These are phyloP conservation scores for Mortierella sp. DNA, from an alignment of 371 early-diverging fungal species.

Conservation along the genomic window DNA sequence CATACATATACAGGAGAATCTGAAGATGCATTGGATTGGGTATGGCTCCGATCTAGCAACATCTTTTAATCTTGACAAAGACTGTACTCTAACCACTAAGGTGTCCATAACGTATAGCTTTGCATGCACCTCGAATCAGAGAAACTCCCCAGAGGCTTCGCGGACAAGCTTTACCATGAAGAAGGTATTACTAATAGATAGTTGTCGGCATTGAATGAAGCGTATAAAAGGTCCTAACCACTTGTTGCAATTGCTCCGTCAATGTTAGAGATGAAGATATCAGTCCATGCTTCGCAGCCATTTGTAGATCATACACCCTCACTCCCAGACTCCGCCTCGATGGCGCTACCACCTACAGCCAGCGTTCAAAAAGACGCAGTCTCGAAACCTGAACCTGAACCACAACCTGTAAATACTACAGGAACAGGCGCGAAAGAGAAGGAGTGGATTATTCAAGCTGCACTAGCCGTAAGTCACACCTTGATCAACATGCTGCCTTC, in stretches of 20 bases:
- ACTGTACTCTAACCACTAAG: not conserved
- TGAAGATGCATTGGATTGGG: slow-evolving; percentile 70
- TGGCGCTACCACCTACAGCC: slow-evolving; percentile 6
- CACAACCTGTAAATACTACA: not conserved
- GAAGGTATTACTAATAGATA: slow-evolving; percentile 49
- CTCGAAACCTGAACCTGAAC: not conserved
- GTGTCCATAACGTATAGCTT: slow-evolving; percentile 45
- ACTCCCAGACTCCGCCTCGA: slow-evolving; percentile 29
- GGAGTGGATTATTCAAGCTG: slow-evolving; percentile 45
- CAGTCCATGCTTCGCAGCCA: slow-evolving; percentile 24
- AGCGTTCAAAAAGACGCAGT: not conserved
- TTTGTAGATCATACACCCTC: slow-evolving; percentile 23
- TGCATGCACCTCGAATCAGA: slow-evolving; percentile 69
- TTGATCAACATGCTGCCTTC: not conserved
- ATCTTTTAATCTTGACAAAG: not conserved
- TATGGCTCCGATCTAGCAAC: slow-evolving; percentile 28
- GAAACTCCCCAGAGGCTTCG: slow-evolving; percentile 68
- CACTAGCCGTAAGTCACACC: slow-evolving; percentile 33
- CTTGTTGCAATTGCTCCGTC: not conserved
- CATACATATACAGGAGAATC: slow-evolving; percentile 61
- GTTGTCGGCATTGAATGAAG: not conserved
- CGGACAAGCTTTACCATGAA: slow-evolving; percentile 70
- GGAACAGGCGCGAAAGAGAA: slow-evolving; percentile 53
- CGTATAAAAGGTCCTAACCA: not conserved
- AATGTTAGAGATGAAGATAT: slow-evolving; percentile 39